Evolutionary conservation across 2,329 filamentous ascomycete species (phyloP), one percentile per base, ranked within the genome.

Genomic region (Fusarium sp.): DNA sequence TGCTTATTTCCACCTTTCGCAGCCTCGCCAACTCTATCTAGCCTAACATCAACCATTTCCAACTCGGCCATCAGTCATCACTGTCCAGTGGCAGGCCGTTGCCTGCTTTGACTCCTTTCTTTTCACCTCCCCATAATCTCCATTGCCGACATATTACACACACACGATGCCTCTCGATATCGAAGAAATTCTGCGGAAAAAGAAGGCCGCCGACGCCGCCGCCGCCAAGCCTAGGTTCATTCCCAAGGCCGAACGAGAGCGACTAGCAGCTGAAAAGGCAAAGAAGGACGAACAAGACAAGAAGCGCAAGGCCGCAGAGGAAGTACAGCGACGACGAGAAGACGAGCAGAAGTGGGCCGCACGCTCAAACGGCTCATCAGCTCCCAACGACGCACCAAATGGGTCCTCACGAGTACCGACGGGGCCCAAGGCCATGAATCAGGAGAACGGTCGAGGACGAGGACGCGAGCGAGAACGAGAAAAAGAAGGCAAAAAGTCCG

Each of bases 141-240:
- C 30, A 16, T 30, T 40, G 12, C 50, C 43, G 10, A 44, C 46
- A 52, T 12, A 27, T 12, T 28, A 5, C 30, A 41, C 9, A 18
- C 11, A 48, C 10, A 59, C 40, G 34, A 82, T 82, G 81, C 80
- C 81, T 58, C 84, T 97, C 50, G 95, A 94, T 77, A 91, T 97
- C 60, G 94, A 97, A 80, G 93, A 97, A 74, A 87, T 97, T 6
- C 82, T 97, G 23, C 89, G 90, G 72, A 92, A 95, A 82, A 97
- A 97, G 85, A 93, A 92, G 77, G 94, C 93, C 66, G 92, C 93
- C 30, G 94, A 96, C 81, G 92, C 92, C 37, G 94, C 92, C 15
- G 92, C 94, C 10, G 88, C 93, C 59, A 97, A 96, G 85, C 94
- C 94, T 6, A 95, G 94, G 79, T 97, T 97, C 78, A 84, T 97